These are phyloP conservation scores for Neonectria faginata DNA, from an alignment of 2,329 filamentous ascomycete species.

Conservation along the genomic window DNA sequence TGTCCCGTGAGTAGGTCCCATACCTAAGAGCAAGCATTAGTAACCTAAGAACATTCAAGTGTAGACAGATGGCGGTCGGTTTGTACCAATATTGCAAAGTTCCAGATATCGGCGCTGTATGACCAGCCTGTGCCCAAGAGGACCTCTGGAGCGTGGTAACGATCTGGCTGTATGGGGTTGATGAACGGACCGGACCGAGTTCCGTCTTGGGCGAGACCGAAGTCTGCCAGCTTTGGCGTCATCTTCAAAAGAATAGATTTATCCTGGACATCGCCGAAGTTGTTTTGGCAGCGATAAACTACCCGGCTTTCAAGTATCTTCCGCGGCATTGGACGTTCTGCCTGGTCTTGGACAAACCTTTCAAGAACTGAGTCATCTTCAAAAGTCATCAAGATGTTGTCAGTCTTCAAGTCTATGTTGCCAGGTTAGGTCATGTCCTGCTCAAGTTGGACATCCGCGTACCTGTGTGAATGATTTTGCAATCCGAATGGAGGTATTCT, in stretches of 20 bases:
- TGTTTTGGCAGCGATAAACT: constrained; percentile 35
- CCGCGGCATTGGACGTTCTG: constrained; percentile 21
- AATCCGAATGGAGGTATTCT: constrained; percentile 56
- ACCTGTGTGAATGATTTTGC: constrained; percentile 59
- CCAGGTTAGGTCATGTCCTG: not conserved
- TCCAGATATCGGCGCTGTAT: constrained; percentile 36
- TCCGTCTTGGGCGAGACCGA: constrained; percentile 33
- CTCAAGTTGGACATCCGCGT: constrained; percentile 14
- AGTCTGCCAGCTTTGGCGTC: constrained; percentile 35
- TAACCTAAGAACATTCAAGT: not conserved
- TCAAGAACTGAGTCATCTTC: constrained; percentile 39
- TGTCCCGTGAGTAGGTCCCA: constrained; percentile 43
- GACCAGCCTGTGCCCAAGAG: constrained; percentile 32
- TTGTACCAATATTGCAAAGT: constrained; percentile 41
- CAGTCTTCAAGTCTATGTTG: constrained; percentile 38
- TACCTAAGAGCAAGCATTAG: constrained; percentile 26
- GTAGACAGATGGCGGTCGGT: not conserved
- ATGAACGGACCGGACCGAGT: constrained; percentile 21
- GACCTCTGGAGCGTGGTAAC: constrained; percentile 35
- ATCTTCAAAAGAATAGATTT: constrained; percentile 21
- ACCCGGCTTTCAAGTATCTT: constrained; percentile 26
- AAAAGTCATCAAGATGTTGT: constrained; percentile 42
- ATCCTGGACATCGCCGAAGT: constrained; percentile 32
- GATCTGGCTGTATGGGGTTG: constrained; percentile 35
- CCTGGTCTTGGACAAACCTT: constrained; percentile 33